Conservation (phyloP, 805 yeast genomes). For the Yamadazyma phyllophila region DNA sequence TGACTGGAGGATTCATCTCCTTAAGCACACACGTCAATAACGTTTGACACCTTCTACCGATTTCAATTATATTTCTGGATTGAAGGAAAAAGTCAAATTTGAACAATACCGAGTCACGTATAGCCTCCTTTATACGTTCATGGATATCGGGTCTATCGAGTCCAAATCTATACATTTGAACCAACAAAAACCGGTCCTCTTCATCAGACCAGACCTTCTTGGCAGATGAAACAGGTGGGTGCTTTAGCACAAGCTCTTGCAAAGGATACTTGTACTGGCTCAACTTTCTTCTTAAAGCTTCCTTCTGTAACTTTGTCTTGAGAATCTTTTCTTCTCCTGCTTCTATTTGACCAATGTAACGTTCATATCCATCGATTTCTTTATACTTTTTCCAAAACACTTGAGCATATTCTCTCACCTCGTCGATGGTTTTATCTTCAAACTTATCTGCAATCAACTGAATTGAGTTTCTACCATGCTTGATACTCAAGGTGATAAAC, state of each 20-base stretch:
- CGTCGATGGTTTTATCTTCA: conserved; percentile 77
- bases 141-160: conserved; percentile 74
- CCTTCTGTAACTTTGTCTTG: conserved; percentile 67
- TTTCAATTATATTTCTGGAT: conserved; percentile 72
- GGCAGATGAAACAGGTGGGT: conserved; percentile 68
- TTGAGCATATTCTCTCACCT: conserved; percentile 71
- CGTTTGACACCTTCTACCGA: conserved; percentile 79
- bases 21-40: conserved; percentile 70
- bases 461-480: conserved; percentile 77
- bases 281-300: conserved; percentile 72
- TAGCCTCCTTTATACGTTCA: conserved; percentile 73
- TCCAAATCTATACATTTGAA: conserved; percentile 78
- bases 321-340: conserved; percentile 82
- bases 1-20: conserved; percentile 43
- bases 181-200: conserved; percentile 84
- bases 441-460: conserved; percentile 72
- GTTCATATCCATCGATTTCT: conserved; percentile 86
- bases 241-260: conserved; percentile 68
- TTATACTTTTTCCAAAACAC: conserved; percentile 79
- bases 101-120: conserved; percentile 72
- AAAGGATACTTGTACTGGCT: conserved; percentile 71
- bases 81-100: conserved; percentile 86
- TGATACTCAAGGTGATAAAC: conserved; percentile 69
- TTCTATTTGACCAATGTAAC: conserved; percentile 76
- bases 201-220: conserved; percentile 73